Base-by-base conservation (phyloP, 169 alveolate species). In the Cryptosporidium viatorum region DNA sequence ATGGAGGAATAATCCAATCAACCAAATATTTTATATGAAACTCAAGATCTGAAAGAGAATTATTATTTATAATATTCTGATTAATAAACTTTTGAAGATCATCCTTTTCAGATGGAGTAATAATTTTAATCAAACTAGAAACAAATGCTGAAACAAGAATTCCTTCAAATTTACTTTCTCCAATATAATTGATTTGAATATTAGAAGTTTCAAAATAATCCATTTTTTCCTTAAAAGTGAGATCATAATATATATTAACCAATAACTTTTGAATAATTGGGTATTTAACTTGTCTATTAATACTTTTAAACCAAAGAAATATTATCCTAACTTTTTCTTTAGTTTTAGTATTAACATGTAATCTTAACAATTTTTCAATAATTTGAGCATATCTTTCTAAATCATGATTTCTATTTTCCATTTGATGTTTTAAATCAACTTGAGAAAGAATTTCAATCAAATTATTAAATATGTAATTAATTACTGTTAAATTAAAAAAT, bases 1-100 rank as follows among this genome's bases (percentile, higher is more conserved):
- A 33, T 65, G 71, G 26, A 3, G 86, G 86, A n/a, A 33, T 10
- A n/a, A 73, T 55, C 86, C 86, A 73, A n/a, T 58, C 23, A 16
- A 10, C 62, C 18, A 73, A 58, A 3, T 33, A 33, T 6, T 58
- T 52, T 12, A 73, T 14, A 9, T 31, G 39, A 8, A 26, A 18
- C 3, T 50, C 69, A 37, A 73, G 21, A 18, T 73, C 59, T 0
- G 68, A 5, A 18, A 23, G 0, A 37, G 68, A 73, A 14, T 51
- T 10, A 1, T 51, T 51, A 31, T 26, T 73, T 18, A 52, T 2
- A 23, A 73, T 52, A 8, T 73, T 21, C 29, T 73, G 29, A 3
- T n/a, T 35, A 0, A 73, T 73, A n/a, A 29, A 73, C 16, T n/a
- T 23, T 18, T 29, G 16, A 31, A 73, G 35, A 2, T 73, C 86